Conservation (phyloP, 768 basidiomycete genomes). For the Paxillus ammoniavirescens region DNA sequence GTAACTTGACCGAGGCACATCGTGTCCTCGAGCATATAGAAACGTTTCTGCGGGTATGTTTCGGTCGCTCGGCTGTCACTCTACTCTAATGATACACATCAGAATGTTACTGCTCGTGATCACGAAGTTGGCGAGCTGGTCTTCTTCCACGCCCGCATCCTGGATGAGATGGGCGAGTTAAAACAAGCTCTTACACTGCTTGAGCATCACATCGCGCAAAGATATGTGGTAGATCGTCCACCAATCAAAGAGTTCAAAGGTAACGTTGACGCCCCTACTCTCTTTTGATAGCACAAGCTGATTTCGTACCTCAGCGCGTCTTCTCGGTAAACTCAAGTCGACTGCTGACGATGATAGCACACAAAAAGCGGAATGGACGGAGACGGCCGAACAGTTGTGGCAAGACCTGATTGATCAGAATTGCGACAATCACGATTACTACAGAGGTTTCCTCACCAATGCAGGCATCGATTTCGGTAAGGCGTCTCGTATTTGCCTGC, state of each 20-base stretch:
- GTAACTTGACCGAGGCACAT: conserved; percentile 67
- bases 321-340: conserved; percentile 58
- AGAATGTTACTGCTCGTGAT: conserved; percentile 80
- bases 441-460: conserved; percentile 65
- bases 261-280: conserved; percentile 21
- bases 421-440: conserved; percentile 79
- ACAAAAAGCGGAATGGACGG: conserved; percentile 37
- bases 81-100: conserved; percentile 8
- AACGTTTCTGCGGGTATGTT: conserved; percentile 60
- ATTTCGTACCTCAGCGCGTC: conserved; percentile 53
- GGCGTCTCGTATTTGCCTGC: conserved; percentile 15
- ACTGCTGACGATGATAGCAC: conserved; percentile 5
- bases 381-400: conserved; percentile 83
- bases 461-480: conserved; percentile 67
- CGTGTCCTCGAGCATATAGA: conserved; percentile 74
- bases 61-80: not conserved
- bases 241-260: conserved; percentile 69
- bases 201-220: conserved; percentile 56
- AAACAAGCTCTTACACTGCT: conserved; percentile 60
- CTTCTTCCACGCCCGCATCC: conserved; percentile 69
- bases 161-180: conserved; percentile 71
- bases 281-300: not conserved
- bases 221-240: conserved; percentile 68
- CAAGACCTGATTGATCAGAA: conserved; percentile 79
- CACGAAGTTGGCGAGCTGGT: conserved; percentile 81